Evolutionary conservation across 192 early-diverging fungal genomes (phyloP), one percentile per base, ranked within the genome.

Genomic region (Phycomyces blakesleeanus): DNA sequence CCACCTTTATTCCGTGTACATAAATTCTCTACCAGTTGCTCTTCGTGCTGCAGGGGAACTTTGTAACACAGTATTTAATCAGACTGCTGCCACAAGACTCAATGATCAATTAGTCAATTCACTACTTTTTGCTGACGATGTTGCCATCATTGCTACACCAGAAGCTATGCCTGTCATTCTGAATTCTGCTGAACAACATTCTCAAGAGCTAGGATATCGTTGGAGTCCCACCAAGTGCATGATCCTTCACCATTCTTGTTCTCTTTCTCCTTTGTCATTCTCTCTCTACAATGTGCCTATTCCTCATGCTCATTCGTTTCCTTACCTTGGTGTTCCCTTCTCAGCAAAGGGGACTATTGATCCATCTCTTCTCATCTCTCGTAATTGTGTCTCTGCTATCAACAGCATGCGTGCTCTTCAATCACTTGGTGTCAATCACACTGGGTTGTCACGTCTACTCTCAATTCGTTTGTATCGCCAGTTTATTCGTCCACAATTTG

Each of bases 1-100:
- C 2, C 55, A 51, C 15, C 21, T 70, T 4, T 70, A 64, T 25
- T 70, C 68, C 0, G 25, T 61, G 15, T 70, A 63, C 24, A 70
- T 70, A 6, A 58, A 64, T 21, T 24, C 40, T 11, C 52, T 64
- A 15, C 61, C 68, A 38, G 18, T 0, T 3, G 24, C 18, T 34
- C 52, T 69, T 2, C 53, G 68, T 5, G 39, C 22, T 20, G 47
- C 34, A 39, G 56, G 24, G 24, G 25, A n/a, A n/a, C n/a, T n/a
- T n/a, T n/a, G n/a, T n/a, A n/a, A n/a, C n/a, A n/a, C n/a, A n/a
- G n/a, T n/a, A n/a, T n/a, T n/a, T n/a, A n/a, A n/a, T n/a, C n/a
- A n/a, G n/a, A n/a, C n/a, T n/a, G n/a, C n/a, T n/a, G n/a, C n/a
- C n/a, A n/a, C n/a, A n/a, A n/a, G n/a, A n/a, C n/a, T n/a, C n/a